Evolutionary conservation across 2,329 filamentous ascomycete genomes (phyloP).

Genomic region (Harringtonia lauricola): DNA sequence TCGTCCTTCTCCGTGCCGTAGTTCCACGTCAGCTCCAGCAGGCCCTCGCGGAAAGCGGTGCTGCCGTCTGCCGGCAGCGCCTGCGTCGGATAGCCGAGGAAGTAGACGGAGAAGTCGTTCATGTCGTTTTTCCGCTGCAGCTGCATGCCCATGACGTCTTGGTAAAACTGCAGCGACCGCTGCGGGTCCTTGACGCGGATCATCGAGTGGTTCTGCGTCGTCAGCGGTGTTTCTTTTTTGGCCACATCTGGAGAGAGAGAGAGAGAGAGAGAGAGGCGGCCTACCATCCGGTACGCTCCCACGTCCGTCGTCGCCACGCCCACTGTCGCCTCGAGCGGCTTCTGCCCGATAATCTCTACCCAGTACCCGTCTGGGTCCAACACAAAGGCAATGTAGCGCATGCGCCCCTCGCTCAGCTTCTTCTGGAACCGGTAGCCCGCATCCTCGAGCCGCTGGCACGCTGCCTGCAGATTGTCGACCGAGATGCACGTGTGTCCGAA

Average conservation of each 20-base stretch:
- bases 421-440: conserved; percentile 93
- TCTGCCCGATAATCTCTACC: conserved; percentile 73
- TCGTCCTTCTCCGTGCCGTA: conserved; percentile 76
- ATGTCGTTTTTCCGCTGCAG: conserved; percentile 60
- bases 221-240: too few species aligned
- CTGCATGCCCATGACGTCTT: conserved; percentile 82
- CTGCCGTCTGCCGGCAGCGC: conserved; percentile 41
- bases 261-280: conserved; percentile 4
- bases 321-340: conserved; percentile 60
- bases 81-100: conserved; percentile 66
- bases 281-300: conserved; percentile 60
- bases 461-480: conserved; percentile 76
- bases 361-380: conserved; percentile 83
- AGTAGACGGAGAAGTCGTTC: conserved; percentile 81
- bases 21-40: conserved; percentile 85
- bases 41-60: conserved; percentile 52
- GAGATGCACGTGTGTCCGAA: conserved; percentile 82
- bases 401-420: conserved; percentile 78
- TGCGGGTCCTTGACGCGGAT: conserved; percentile 78
- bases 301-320: conserved; percentile 61
- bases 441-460: conserved; percentile 80
- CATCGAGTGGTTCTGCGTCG: conserved; percentile 76
- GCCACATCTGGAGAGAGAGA: too few species aligned
- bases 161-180: conserved; percentile 67
- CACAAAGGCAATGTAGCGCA: conserved; percentile 81